Base-by-base conservation (phyloP, 192 early-diverging fungal species). In the Backusella circina region DNA sequence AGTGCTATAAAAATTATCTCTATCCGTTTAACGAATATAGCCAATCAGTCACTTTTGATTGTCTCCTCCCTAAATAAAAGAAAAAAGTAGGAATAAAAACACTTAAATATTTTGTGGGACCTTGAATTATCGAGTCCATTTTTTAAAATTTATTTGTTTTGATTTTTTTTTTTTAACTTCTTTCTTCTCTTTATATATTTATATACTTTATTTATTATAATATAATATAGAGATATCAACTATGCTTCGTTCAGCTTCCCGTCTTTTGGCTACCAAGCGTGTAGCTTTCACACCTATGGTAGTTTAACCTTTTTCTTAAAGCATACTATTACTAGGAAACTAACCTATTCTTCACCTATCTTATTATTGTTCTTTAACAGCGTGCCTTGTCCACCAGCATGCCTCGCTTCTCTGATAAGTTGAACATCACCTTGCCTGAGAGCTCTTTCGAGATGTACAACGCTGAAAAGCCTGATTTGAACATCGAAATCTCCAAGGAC, bases 371-470 rank as follows among this genome's bases (percentile, higher is more conserved):
- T 33, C 65, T 33, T 33, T 39, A 51, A 41, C 69, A 80, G 79
- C 82, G 82, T 76, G 61, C 82, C 23, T 73, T 84, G 41, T 82
- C 80, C 51, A 82, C 77, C 32, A 73, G 77, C 39, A 68, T 37
- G 67, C 31, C 32, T 23, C 36, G 33, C 9, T 33, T 31, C 65
- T 71, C 35, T 33, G 87, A 87, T 44, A 76, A 72, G 36, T 71
- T 91, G 76, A 90, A 90, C 65, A 89, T 96, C 80, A 90, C 84
- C 65, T 90, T 99, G 70, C 86, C 87, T 70, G 86, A 91, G 71
- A 78, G 69, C 47, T 88, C 91, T 54, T 98, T 95, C 80, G 92
- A 92, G 78, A 84, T 89, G 71, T 95, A 97, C 89, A 92, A 97
- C 79, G 93, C 91, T 79, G 93, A 93, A 9, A 79, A 77, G 26